phyloP scores from a whole-genome alignment of 108 stramenopile species.

The Ochromonas danica region DNA sequence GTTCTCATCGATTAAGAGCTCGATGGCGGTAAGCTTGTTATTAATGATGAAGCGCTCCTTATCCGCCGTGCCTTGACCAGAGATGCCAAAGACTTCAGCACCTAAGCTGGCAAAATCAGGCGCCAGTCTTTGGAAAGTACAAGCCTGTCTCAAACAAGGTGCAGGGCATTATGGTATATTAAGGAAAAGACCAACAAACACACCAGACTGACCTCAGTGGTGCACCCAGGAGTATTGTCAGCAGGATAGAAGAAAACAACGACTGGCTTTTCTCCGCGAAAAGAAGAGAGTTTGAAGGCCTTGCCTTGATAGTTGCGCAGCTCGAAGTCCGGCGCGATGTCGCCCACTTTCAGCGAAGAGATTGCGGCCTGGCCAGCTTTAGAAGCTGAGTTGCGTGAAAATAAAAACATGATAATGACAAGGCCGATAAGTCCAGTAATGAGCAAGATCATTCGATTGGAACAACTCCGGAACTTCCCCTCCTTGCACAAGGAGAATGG shows the following conservation, averaged over 20 bases:
- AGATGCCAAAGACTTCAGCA: constrained; percentile 54
- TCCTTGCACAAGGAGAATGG: too few relatives aligned
- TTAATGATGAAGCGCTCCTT: constrained; percentile 36
- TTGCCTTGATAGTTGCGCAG: constrained; percentile 51
- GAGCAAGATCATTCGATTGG: too few relatives aligned
- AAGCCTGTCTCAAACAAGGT: constrained; percentile 36
- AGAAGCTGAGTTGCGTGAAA: too few relatives aligned
- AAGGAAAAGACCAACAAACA: background rate
- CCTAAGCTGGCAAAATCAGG: constrained; percentile 41
- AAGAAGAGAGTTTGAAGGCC: constrained; percentile 46
- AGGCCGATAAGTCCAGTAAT: too few relatives aligned
- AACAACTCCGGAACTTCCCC: too few relatives aligned
- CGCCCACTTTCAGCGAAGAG: constrained; percentile 44
- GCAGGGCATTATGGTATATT: background rate
- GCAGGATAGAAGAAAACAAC: constrained; percentile 50
- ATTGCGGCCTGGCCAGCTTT: too few relatives aligned
- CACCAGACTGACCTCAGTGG: constrained; percentile 38
- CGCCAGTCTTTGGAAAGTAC: constrained; percentile 42
- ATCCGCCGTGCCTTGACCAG: constrained; percentile 19
- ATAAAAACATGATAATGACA: too few relatives aligned
- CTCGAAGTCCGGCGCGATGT: constrained; percentile 49
- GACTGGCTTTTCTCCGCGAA: constrained; percentile 1
- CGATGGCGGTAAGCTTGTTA: constrained; percentile 45
- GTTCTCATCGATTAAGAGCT: constrained; percentile 51
- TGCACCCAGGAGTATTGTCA: constrained; percentile 60